Evolutionary conservation across 352 stramenopile species (phyloP).

Genomic region (Globisporangium orthogonon): DNA sequence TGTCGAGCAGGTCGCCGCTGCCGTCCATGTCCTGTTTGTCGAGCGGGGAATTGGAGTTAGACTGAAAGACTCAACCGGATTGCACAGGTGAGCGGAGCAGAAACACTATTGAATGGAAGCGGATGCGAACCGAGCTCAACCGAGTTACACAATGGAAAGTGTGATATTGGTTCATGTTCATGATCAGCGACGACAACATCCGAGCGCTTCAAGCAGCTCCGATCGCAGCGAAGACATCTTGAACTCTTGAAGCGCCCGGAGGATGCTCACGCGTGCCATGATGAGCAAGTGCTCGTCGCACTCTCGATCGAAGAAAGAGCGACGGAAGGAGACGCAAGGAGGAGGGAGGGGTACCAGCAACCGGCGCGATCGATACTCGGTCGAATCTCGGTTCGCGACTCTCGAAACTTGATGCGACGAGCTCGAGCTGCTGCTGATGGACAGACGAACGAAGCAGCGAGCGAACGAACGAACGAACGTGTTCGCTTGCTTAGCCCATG

Average conservation of each 20-base stretch:
- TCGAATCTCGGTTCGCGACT: neutral
- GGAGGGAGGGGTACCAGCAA: neutral
- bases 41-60: too few relatives aligned
- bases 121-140: neutral
- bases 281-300: neutral
- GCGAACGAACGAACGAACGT: neutral
- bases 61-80: neutral
- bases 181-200: neutral
- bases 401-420: neutral
- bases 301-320: neutral
- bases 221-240: neutral
- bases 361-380: neutral
- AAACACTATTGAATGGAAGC: neutral
- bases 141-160: neutral
- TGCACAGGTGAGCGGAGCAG: neutral
- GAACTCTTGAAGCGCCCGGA: neutral
- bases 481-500: constrained; percentile 61
- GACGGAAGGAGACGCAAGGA: neutral
- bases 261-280: neutral
- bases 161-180: too few relatives aligned
- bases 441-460: too few relatives aligned
- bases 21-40: constrained; percentile 27
- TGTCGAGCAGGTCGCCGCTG: constrained; percentile 34
- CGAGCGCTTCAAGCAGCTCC: neutral
- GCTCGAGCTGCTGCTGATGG: neutral